Conservation (phyloP, 1,139 yeast species). For the Suhomyces bolitotheri region DNA sequence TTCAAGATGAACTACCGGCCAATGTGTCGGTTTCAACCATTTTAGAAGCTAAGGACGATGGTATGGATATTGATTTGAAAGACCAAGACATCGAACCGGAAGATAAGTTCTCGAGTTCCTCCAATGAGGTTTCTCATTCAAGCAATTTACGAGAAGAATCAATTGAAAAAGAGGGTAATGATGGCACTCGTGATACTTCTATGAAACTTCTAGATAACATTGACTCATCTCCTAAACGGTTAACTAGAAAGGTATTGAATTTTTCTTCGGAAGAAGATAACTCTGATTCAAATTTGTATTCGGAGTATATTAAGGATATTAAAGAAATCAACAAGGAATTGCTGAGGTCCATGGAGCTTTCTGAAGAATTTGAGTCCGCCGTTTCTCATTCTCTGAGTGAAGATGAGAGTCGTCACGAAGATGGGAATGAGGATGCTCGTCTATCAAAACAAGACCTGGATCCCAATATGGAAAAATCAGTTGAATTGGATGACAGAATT, state of each 20-base stretch:
- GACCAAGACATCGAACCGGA: background rate
- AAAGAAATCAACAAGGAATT: slow-evolving; percentile 19
- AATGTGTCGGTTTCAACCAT: slow-evolving; percentile 24
- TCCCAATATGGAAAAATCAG: no score
- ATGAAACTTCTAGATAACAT: background rate
- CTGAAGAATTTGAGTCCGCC: background rate
- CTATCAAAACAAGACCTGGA: no score
- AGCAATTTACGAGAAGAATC: no score
- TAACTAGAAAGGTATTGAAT: slow-evolving; percentile 2
- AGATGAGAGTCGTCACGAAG: background rate
- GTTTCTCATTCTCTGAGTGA: background rate
- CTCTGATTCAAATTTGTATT: slow-evolving; percentile 12
- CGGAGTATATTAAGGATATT: slow-evolving; percentile 23
- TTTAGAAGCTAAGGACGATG: background rate
- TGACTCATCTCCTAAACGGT: slow-evolving; percentile 1
- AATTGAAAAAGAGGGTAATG: background rate
- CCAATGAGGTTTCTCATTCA: no score
- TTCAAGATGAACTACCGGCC: slow-evolving; percentile 20
- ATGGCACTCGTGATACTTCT: background rate
- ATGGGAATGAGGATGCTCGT: background rate
- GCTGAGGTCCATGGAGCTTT: slow-evolving; percentile 16
- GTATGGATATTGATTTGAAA: background rate
- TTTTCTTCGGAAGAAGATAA: slow-evolving; percentile 10
- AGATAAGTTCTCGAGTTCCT: no score
- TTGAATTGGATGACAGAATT: no score